phyloP scores from a whole-genome alignment of 1,139 yeast genomes.

The Diutina rugosa region DNA sequence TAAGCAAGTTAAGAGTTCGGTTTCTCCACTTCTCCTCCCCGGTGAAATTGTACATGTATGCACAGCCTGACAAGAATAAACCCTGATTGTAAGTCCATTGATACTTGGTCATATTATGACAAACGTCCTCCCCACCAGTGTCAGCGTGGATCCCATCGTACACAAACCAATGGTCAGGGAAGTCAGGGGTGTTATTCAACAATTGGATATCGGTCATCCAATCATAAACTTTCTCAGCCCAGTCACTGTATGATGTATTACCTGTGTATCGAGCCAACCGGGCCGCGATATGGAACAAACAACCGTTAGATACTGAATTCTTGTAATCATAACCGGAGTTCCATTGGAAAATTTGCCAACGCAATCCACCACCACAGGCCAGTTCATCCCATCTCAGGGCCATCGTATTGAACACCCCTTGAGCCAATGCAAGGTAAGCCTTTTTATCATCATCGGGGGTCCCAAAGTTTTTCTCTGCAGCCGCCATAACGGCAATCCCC shows the following conservation, averaged over 20 bases:
- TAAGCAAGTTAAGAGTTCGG: constrained; percentile 37
- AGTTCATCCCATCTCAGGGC: constrained; percentile 58
- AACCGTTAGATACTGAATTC: constrained; percentile 69
- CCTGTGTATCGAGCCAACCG: constrained; percentile 63
- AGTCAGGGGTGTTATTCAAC: constrained; percentile 24
- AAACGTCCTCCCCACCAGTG: background rate
- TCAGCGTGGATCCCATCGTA: constrained; percentile 61
- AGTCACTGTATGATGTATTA: constrained; percentile 47
- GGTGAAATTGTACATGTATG: constrained; percentile 60
- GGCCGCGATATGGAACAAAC: constrained; percentile 66
- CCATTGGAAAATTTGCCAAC: constrained; percentile 81
- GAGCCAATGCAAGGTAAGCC: constrained; percentile 58
- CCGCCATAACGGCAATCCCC: constrained; percentile 5
- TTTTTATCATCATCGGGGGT: constrained; percentile 13
- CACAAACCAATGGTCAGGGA: constrained; percentile 28
- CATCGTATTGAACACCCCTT: constrained; percentile 70
- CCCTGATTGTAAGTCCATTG: constrained; percentile 80
- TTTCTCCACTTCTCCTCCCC: constrained; percentile 41
- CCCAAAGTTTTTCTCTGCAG: constrained; percentile 4
- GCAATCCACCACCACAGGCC: constrained; percentile 61
- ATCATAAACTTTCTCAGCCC: constrained; percentile 56
- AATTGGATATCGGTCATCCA: constrained; percentile 38
- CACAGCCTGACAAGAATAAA: constrained; percentile 57
- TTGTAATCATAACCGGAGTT: constrained; percentile 70
- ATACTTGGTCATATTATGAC: constrained; percentile 26